A percentile compares a stretch with the other conserved stretches of the same genome.
These are phyloP conservation scores for Sporisorium scitamineum DNA, from an alignment of 1,284 basidiomycete species.

Conservation along the genomic window DNA sequence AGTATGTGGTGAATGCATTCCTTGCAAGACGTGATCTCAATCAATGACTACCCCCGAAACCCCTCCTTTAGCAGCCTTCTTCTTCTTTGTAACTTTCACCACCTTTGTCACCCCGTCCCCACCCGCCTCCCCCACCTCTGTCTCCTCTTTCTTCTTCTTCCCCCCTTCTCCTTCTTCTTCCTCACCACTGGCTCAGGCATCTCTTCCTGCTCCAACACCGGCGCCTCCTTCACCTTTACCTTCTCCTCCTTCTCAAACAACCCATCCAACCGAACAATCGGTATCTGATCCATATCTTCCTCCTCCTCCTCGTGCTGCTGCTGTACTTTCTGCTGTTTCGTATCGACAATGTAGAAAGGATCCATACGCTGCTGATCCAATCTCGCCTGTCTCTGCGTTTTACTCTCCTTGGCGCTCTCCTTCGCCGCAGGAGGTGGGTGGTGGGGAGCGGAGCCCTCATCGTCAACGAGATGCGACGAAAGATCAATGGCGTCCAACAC, in stretches of 20 bases:
- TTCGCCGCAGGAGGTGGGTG: neutral
- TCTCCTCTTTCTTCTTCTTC: neutral
- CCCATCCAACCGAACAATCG: conserved; percentile 59
- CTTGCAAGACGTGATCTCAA: neutral
- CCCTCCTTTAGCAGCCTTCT: conserved; percentile 11
- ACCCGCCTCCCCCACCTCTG: neutral
- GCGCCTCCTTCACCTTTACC: conserved; percentile 4
- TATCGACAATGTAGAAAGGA: conserved; percentile 53
- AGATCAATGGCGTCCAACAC: conserved; percentile 29
- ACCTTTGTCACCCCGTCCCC: conserved; percentile 17
- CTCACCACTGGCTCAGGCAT: conserved; percentile 27
- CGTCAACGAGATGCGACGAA: conserved; percentile 2
- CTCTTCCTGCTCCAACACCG: conserved; percentile 46
- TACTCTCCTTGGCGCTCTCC: conserved; percentile 2
- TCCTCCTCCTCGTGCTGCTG: neutral
- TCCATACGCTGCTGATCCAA: conserved; percentile 26
- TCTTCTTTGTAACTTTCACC: conserved; percentile 36
- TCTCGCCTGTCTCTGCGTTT: conserved; percentile 6
- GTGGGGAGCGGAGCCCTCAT: neutral
- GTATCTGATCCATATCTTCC: conserved; percentile 58
- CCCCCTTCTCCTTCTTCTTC: conserved; percentile 25
- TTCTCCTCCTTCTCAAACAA: neutral
- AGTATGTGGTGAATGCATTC: neutral
- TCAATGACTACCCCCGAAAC: conserved; percentile 21
- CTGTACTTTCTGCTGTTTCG: neutral